Base-by-base conservation (phyloP, 352 stramenopile species). In the Globisporangium rhizosaccharum region DNA sequence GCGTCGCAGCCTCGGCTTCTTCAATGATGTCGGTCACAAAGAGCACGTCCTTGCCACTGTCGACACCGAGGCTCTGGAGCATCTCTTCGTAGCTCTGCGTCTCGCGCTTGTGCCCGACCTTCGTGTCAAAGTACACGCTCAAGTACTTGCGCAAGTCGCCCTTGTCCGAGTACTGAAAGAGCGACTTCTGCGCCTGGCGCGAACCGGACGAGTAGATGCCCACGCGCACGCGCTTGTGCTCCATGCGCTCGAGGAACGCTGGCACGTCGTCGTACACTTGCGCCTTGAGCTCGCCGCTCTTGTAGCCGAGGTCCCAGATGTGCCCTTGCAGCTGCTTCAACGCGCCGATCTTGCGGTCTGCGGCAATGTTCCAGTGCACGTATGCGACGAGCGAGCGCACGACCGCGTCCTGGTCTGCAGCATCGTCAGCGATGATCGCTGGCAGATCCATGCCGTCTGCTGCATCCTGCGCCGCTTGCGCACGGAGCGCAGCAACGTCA, bases 141-240 rank as follows among this genome's bases (percentile, higher is more conserved):
- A 96, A 26, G 41, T 80, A 82, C 33, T 72, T 52, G 26, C 85
- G 82, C 52, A 96, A 63, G 63, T 96, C 88, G 36, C 85, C 88
- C 56, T 87, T 72, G 62, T 90, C 67, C 3, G 86, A 91, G 67
- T 96, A 85, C 62, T 89, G 73, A 61, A 97, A 96, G 8, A 97
- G 72, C 66, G 92, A 68, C 23, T 84, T 81, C 65, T 97, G 89
- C 17, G 89, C 89, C 53, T 89, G 73, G 18, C 85, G 76, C 65
- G 86, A 97, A 14, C 95, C 95, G 8, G 92, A 98, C 42, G 87
- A 97, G 71, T 98, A 98, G 65, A 98, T 98, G 56, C 88, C 88
- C 18, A 98, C 79, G 49, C 76, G 71, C 44, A 97, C 76, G 50
- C 80, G 79, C 20, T 75, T 70, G 3, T 66, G 54, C 23, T 79